Evolutionary conservation across 208 protist genomes (phyloP).

Genomic region (Crithidia fasciculata): DNA sequence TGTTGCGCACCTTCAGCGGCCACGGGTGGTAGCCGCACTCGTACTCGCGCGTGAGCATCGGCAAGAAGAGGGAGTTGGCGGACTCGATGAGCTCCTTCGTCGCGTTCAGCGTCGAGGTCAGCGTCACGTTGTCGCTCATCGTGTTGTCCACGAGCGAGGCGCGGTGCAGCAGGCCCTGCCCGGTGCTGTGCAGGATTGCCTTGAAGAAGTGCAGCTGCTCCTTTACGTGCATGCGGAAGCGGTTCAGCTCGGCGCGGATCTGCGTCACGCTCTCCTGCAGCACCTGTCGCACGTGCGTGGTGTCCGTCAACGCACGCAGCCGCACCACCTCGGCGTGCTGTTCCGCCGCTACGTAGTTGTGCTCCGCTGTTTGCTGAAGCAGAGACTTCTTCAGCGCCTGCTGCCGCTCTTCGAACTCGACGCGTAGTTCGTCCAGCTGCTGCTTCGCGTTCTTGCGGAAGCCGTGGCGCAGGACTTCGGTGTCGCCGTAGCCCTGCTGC

Average conservation of each 20-base stretch:
- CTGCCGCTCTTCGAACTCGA: conserved; percentile 61
- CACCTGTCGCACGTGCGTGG: conserved; percentile 36
- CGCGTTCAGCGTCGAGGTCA: conserved; percentile 59
- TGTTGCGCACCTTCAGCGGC: conserved; percentile 88
- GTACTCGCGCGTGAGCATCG: conserved; percentile 88
- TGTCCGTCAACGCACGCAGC: conserved; percentile 69
- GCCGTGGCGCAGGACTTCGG: conserved; percentile 23
- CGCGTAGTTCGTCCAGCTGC: conserved; percentile 40
- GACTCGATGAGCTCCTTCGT: conserved; percentile 70
- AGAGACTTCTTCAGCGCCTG: conserved; percentile 64
- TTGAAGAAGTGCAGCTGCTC: conserved; percentile 63
- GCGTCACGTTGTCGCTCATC: conserved; percentile 61
- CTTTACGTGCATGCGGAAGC: conserved; percentile 39
- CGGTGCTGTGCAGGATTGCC: conserved; percentile 48
- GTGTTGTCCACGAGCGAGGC: conserved; percentile 59
- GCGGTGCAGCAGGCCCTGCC: conserved; percentile 57
- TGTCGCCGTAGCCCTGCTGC: conserved; percentile 17
- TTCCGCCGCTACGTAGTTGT: conserved; percentile 44
- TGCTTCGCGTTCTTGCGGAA: conserved; percentile 42
- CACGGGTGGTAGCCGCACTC: conserved; percentile 86
- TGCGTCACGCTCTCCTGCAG: conserved; percentile 39
- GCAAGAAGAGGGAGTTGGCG: conserved; percentile 60
- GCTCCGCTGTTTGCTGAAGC: conserved; percentile 45
- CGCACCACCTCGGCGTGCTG: conserved; percentile 74
- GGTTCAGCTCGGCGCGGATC: conserved; percentile 56